Percentiles rank a stretch among this genome's conserved stretches.
Conservation (phyloP, 306 rosid genomes). For the Gastrolobium bilobum region DNA sequence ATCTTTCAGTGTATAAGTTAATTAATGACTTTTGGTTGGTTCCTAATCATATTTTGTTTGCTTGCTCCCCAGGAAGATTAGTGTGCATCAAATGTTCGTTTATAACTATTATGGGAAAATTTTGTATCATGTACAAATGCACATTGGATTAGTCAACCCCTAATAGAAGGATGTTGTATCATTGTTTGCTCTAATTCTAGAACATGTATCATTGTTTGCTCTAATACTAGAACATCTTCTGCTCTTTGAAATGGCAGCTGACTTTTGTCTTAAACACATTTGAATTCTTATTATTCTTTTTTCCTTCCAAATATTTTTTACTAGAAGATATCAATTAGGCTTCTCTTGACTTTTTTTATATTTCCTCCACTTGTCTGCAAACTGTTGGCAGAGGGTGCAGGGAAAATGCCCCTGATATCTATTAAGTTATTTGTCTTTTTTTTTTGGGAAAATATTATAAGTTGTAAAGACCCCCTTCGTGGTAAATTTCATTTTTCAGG, state of each 20-base stretch:
- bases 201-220: background rate
- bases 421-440: background rate
- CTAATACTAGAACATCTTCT: slow-evolving; percentile 5
- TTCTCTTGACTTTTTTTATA: slow-evolving; percentile 20
- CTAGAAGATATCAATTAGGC: slow-evolving; percentile 6
- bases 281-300: slow-evolving; percentile 39
- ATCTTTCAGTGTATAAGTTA: background rate
- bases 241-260: slow-evolving; percentile 29
- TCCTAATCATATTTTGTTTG: slow-evolving; percentile 6
- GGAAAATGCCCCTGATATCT: slow-evolving; percentile 24
- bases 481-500: slow-evolving; percentile 58
- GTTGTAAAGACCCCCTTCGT: slow-evolving; percentile 31
- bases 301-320: background rate
- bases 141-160: slow-evolving; percentile 25
- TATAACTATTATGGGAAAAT: background rate
- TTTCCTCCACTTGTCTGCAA: background rate
- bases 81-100: background rate
- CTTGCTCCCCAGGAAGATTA: background rate
- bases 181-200: slow-evolving; percentile 11
- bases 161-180: background rate
- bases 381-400: background rate
- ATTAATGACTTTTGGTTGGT: slow-evolving; percentile 23
- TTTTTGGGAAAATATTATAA: slow-evolving; percentile 1
- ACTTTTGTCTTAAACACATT: slow-evolving; percentile 29
- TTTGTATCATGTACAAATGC: slow-evolving; percentile 18